Base-by-base conservation (phyloP, 768 basidiomycete genomes). In the Termitomyces sp. region DNA sequence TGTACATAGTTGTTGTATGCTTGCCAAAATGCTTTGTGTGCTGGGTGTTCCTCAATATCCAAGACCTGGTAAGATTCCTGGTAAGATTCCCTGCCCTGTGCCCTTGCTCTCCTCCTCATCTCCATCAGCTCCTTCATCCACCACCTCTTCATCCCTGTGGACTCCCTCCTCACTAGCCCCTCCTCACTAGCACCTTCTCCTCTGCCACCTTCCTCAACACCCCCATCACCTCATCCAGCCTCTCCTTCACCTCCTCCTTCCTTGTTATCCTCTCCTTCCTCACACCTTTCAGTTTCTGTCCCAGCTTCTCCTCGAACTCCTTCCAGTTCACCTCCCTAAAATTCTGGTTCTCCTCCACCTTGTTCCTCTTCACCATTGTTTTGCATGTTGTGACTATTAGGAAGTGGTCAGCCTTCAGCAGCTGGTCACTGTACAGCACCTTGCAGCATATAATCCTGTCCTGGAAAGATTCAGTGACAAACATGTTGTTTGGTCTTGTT, bases 281-380 rank as follows among this genome's bases (percentile, higher is more conserved):
- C 48, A 56, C 75, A 74, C 0, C 59, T 49, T 32, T 9, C 32
- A 32, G 32, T 0, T 66, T 55, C 76, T 75, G 77, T 57, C n/a
- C n/a, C n/a, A n/a, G n/a, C n/a, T n/a, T n/a, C n/a, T n/a, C n/a
- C n/a, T n/a, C n/a, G n/a, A n/a, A n/a, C n/a, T n/a, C n/a, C n/a
- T n/a, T n/a, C n/a, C n/a, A n/a, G n/a, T n/a, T n/a, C n/a, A n/a
- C n/a, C n/a, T n/a, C n/a, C n/a, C n/a, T n/a, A n/a, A n/a, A n/a
- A n/a, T n/a, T n/a, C n/a, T n/a, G n/a, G n/a, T 74, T 22, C 14
- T 34, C 49, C 18, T 51, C 30, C 7, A 32, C 18, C 5, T 34
- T 34, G 34, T 51, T 51, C 9, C 50, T 37, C 14, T 5, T 26
- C 14, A 24, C 30, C 34, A 13, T 22, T 18, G 27, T 30, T 18